These are phyloP conservation scores for Solanum peruvianum DNA, from an alignment of 257 asterid species.

Conservation along the genomic window DNA sequence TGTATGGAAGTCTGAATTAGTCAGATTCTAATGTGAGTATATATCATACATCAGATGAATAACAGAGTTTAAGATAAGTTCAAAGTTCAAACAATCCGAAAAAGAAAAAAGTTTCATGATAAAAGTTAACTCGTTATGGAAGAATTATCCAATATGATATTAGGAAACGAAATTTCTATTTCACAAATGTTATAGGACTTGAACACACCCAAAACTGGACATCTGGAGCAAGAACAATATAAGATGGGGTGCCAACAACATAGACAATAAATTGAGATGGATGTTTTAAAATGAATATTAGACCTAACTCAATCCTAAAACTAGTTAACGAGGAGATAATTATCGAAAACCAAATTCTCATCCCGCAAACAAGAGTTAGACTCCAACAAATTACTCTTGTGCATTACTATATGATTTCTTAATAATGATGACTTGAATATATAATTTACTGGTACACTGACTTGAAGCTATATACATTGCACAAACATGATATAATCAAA, in stretches of 20 bases:
- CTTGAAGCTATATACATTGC: not conserved
- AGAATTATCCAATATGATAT: not conserved
- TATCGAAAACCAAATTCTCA: not conserved
- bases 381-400: not conserved
- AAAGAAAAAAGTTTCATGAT: not conserved
- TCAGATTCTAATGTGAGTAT: rapidly evolving
- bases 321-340: not conserved
- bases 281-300: not conserved
- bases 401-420: not conserved
- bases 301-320: not conserved
- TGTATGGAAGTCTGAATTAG: not conserved
- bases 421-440: not conserved
- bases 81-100: not conserved
- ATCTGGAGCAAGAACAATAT: not conserved
- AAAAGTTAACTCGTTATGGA: not conserved
- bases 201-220: not conserved
- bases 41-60: not conserved
- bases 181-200: not conserved
- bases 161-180: not conserved
- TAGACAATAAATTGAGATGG: not conserved
- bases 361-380: not conserved
- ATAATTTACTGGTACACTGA: not conserved
- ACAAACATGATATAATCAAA: not conserved
- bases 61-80: not conserved
- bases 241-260: not conserved